Base-by-base conservation (phyloP, 495 filamentous ascomycete species). In the Xylaria scruposa region DNA sequence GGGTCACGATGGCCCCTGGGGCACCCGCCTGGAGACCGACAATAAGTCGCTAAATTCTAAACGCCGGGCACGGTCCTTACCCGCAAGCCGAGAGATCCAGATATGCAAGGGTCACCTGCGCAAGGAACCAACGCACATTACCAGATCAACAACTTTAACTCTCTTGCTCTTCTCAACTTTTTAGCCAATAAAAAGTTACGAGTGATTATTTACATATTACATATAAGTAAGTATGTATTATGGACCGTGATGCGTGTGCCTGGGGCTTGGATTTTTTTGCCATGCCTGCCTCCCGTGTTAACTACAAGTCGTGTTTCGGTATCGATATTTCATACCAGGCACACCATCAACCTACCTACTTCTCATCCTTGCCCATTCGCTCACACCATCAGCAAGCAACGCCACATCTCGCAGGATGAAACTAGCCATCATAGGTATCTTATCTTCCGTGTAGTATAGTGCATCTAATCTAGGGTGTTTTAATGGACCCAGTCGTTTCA, bases 1-100 rank as follows among this genome's bases (percentile, higher is more conserved):
- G 44, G 53, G 64, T 72, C 70, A 72, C 70, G 70, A 53, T 66
- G 56, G 6, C 60, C 38, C 53, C 70, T 26, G 67, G 33, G n/a
- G 44, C 63, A 24, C 29, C 63, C 47, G 53, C 53, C 53, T 17
- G 21, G 53, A 17, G 21, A 31, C 53, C 26, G 36, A 24, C 24
- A 54, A 54, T 54, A 24, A 24, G 47, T 51, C 47, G n/a, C 47
- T 51, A 51, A 51, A 13, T 29, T 54, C 51, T 54, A 0, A 42
- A 62, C 59, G 21, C 47, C 51, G 59, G 59, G 59, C 36, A 42
- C 36, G 59, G 59, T 12, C 59, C 59, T n/a, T 62, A 62, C 59
- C 59, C 36, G 59, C 36, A 42, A 15, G 10, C 33, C 31, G 12
- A 15, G 19, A 62, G 19, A 62, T 42, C 33, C 38, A 44, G 38